Conservation (phyloP, 1,284 basidiomycete genomes). For the Grifola frondosa region DNA sequence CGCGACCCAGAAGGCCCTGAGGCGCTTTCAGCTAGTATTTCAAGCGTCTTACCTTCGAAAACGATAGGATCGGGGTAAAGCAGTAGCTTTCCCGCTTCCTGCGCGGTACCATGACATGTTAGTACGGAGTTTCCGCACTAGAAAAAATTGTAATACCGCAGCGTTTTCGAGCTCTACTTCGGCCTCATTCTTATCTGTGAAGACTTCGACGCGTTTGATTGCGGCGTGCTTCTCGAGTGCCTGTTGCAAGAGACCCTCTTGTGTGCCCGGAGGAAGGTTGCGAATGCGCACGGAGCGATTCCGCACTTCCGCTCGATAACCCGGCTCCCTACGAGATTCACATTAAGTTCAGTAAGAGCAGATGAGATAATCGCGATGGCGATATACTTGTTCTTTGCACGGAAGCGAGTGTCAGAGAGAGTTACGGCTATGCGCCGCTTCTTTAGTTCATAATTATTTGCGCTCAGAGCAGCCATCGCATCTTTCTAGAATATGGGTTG, state of each 20-base stretch:
- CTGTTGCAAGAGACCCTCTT: slow-evolving; percentile 90
- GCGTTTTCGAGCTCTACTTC: slow-evolving; percentile 73
- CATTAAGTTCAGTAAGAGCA: background rate
- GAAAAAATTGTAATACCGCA: slow-evolving; percentile 51
- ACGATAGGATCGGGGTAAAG: slow-evolving; percentile 66
- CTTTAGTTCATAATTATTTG: slow-evolving; percentile 86
- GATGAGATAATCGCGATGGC: background rate
- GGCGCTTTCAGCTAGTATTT: slow-evolving; percentile 54
- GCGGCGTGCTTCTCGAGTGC: slow-evolving; percentile 73
- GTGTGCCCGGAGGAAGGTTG: slow-evolving; percentile 69
- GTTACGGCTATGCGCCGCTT: slow-evolving; percentile 85
- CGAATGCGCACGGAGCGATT: slow-evolving; percentile 73
- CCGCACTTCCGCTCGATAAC: slow-evolving; percentile 58
- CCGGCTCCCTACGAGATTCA: slow-evolving; percentile 21
- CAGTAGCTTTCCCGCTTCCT: slow-evolving; percentile 81
- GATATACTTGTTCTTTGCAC: slow-evolving; percentile 51
- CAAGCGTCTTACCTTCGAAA: slow-evolving; percentile 58
- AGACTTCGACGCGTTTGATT: slow-evolving; percentile 78
- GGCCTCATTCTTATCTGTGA: slow-evolving; percentile 66
- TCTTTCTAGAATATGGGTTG: slow-evolving; percentile 48
- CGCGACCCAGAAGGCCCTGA: slow-evolving; percentile 29
- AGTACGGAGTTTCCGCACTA: background rate
- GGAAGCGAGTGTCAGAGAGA: slow-evolving; percentile 71
- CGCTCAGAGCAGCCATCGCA: slow-evolving; percentile 68
- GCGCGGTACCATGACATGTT: background rate